Percentiles rank a stretch among this genome's conserved stretches.
phyloP scores from a whole-genome alignment of 805 yeast species.

The Myxozyma lipomycoides region DNA sequence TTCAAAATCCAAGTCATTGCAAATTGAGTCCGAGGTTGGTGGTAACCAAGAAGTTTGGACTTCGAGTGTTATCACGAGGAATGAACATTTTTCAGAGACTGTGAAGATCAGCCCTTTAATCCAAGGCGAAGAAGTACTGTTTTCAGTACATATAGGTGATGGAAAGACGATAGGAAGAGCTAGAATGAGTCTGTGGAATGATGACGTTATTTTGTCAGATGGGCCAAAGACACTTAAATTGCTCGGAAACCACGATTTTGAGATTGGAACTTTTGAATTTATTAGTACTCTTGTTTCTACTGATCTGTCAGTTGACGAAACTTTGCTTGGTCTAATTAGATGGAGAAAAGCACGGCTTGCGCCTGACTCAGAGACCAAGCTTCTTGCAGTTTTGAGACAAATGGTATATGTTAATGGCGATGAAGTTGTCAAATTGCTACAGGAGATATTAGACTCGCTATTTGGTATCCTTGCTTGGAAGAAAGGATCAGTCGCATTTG shows the following conservation, averaged over 20 bases:
- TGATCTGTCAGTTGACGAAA: conserved; percentile 19
- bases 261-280: conserved; percentile 11
- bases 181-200: conserved; percentile 42
- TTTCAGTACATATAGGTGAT: conserved; percentile 54
- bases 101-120: conserved; percentile 61
- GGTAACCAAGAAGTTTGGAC: conserved; percentile 32
- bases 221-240: conserved; percentile 8
- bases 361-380: conserved; percentile 5
- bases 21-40: neutral
- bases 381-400: conserved; percentile 19
- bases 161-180: conserved; percentile 62
- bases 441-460: conserved; percentile 33
- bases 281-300: conserved; percentile 17
- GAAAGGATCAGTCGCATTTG: conserved; percentile 37
- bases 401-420: conserved; percentile 47
- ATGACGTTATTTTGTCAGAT: conserved; percentile 17
- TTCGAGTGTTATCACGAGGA: conserved; percentile 66
- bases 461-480: conserved; percentile 42
- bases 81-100: conserved; percentile 68
- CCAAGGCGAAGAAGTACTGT: conserved; percentile 47
- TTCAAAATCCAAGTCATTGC: neutral
- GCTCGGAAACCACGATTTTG: conserved; percentile 2
- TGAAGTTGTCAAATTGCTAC: conserved; percentile 48
- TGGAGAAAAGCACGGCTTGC: conserved; percentile 14
- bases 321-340: conserved; percentile 16